Evolutionary conservation across 805 yeast species (phyloP).

Genomic region (Starmerella tilneyi): DNA sequence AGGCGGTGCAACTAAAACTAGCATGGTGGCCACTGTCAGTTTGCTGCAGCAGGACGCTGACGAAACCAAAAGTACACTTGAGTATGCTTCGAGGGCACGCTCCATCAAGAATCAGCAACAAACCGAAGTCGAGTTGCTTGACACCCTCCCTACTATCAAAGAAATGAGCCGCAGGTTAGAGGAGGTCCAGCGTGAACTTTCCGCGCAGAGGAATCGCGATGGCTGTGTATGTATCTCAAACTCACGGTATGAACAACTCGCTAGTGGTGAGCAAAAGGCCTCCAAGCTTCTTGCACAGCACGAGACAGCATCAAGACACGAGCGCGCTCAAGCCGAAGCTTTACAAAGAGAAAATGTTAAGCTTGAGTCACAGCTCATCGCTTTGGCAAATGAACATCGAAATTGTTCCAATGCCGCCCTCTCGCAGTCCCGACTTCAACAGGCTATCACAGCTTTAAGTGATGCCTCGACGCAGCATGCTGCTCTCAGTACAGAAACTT

Average conservation of each 20-base stretch:
- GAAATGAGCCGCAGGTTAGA: constrained; percentile 48
- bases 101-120: constrained; percentile 66
- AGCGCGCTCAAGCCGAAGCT: background rate
- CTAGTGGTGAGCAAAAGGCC: constrained; percentile 5
- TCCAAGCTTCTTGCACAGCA: constrained; percentile 10
- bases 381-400: background rate
- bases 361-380: background rate
- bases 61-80: constrained; percentile 75
- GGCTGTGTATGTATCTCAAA: constrained; percentile 60
- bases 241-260: constrained; percentile 37
- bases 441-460: background rate
- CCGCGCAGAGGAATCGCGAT: constrained; percentile 52
- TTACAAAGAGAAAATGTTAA: background rate
- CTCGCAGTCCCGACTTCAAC: background rate
- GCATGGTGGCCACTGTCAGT: constrained; percentile 76
- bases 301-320: constrained; percentile 4
- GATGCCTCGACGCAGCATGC: background rate
- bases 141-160: constrained; percentile 41
- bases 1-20: constrained; percentile 82
- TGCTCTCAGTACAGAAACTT: background rate
- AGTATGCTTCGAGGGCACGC: constrained; percentile 80
- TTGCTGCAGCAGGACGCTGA: constrained; percentile 70
- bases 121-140: constrained; percentile 49
- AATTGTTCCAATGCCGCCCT: background rate
- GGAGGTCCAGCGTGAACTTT: constrained; percentile 48